Evolutionary conservation across 1,284 basidiomycete genomes (phyloP).

Genomic region (Cutaneotrichosporon sp.): DNA sequence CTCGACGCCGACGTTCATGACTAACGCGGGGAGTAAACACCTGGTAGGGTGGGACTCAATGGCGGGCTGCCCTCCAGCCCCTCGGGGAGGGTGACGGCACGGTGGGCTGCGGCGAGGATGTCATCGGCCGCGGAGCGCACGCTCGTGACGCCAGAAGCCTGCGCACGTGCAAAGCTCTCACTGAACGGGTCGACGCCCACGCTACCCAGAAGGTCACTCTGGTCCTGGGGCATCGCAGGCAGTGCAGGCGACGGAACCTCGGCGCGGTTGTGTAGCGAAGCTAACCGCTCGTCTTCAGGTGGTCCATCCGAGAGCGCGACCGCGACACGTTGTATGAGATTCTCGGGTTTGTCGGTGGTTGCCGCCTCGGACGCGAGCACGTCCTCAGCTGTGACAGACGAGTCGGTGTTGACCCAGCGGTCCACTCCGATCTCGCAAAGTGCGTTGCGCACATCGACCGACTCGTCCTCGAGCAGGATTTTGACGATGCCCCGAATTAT

Average conservation of each 20-base stretch:
- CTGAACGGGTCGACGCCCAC: slow-evolving; percentile 8
- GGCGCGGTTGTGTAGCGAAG: slow-evolving; percentile 11
- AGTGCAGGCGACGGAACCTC: neutral
- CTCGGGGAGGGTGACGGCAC: neutral
- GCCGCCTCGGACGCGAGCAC: slow-evolving; percentile 47
- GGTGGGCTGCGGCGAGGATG: neutral
- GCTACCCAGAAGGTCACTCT: neutral
- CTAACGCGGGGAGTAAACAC: neutral
- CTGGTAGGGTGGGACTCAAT: neutral
- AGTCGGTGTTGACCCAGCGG: slow-evolving; percentile 16
- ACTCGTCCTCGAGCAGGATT: slow-evolving; percentile 36
- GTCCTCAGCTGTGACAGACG: neutral
- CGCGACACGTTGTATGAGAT: slow-evolving; percentile 73
- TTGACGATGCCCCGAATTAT: slow-evolving; percentile 34
- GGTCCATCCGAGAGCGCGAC: slow-evolving; percentile 54
- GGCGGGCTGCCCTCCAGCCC: neutral
- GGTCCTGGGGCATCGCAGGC: neutral
- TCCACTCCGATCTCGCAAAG: slow-evolving; percentile 35
- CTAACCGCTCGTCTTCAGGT: neutral
- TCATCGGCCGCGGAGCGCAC: neutral
- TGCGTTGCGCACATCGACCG: slow-evolving; percentile 43
- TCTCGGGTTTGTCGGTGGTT: slow-evolving; percentile 70
- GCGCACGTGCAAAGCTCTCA: slow-evolving; percentile 11
- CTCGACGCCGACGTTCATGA: neutral
- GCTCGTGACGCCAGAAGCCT: neutral